Evolutionary conservation across 169 alveolate species (phyloP).

Genomic region (Plasmodium relictum): DNA sequence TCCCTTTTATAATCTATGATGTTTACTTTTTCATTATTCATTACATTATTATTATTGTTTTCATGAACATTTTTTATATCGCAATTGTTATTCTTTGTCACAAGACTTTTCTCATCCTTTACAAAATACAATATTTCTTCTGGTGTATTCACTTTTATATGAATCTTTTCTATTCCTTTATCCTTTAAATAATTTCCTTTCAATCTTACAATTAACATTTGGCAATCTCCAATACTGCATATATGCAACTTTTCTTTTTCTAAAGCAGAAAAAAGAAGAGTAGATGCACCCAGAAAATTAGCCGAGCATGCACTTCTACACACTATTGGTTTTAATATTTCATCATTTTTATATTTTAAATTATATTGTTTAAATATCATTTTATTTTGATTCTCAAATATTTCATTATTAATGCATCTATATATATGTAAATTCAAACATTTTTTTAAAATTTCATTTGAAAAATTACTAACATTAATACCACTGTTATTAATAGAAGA

Average conservation of each 20-base stretch:
- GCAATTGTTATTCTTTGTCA: neutral
- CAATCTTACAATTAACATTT: slow-evolving; percentile 56
- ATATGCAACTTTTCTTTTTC: slow-evolving; percentile 56
- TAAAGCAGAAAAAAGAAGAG: slow-evolving; percentile 51
- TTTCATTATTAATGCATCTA: slow-evolving; percentile 20
- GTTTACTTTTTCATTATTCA: neutral
- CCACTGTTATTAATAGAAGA: slow-evolving; percentile 71
- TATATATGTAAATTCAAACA: slow-evolving; percentile 66
- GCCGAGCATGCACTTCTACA: slow-evolving; percentile 77
- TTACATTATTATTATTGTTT: neutral
- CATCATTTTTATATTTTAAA: slow-evolving; percentile 28
- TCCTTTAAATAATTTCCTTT: slow-evolving; percentile 6
- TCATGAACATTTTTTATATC: neutral
- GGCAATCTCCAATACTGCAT: slow-evolving; percentile 73
- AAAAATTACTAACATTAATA: slow-evolving; percentile 72
- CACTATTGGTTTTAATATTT: slow-evolving; percentile 57
- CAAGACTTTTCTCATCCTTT: slow-evolving; percentile 25
- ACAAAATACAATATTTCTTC: neutral
- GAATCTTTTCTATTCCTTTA: slow-evolving; percentile 21
- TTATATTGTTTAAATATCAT: slow-evolving; percentile 36
- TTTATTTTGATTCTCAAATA: slow-evolving; percentile 56
- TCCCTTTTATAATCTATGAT: neutral
- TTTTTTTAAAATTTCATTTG: slow-evolving; percentile 72
- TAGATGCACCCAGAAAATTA: slow-evolving; percentile 72
- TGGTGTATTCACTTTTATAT: neutral